phyloP scores from a whole-genome alignment of 495 filamentous ascomycete species.

The Podospora tetraspora region DNA sequence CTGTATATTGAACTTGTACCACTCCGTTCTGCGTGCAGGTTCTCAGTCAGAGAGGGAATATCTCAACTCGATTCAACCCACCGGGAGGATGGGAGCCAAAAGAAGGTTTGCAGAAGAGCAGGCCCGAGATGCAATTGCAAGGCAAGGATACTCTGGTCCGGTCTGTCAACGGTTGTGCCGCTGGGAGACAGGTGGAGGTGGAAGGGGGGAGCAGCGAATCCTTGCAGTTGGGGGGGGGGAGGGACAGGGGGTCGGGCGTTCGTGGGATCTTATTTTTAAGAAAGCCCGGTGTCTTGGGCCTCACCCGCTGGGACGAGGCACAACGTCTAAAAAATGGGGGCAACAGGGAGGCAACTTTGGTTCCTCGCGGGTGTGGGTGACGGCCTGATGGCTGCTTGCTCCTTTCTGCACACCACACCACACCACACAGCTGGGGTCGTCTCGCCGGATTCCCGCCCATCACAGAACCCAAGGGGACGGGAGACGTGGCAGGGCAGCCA shows the following conservation, averaged over 20 bases:
- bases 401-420: conserved; percentile 18
- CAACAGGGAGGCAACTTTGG: conserved; percentile 23
- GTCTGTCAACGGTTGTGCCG: conserved; percentile 24
- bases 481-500: conserved; percentile 26
- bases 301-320: conserved; percentile 26
- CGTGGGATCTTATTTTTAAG: conserved; percentile 14
- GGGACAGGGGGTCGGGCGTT: conserved; percentile 13
- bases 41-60: neutral
- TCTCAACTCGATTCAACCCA: neutral
- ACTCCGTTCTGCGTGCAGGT: neutral
- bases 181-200: conserved; percentile 12
- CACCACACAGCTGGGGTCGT: conserved; percentile 21
- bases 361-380: conserved; percentile 14
- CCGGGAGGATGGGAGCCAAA: conserved; percentile 6
- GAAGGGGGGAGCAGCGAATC: conserved; percentile 13
- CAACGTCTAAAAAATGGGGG: conserved; percentile 26
- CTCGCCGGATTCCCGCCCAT: conserved; percentile 24
- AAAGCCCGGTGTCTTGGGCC: conserved; percentile 23
- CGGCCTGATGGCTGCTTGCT: conserved; percentile 28
- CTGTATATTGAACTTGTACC: neutral
- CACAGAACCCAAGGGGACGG: conserved; percentile 26
- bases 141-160: conserved; percentile 18
- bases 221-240: conserved; percentile 15
- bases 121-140: conserved; percentile 12
- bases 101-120: conserved; percentile 11